These are phyloP conservation scores for Persicaria tinctoria DNA, from an alignment of 148 eudicot species.

Conservation along the genomic window DNA sequence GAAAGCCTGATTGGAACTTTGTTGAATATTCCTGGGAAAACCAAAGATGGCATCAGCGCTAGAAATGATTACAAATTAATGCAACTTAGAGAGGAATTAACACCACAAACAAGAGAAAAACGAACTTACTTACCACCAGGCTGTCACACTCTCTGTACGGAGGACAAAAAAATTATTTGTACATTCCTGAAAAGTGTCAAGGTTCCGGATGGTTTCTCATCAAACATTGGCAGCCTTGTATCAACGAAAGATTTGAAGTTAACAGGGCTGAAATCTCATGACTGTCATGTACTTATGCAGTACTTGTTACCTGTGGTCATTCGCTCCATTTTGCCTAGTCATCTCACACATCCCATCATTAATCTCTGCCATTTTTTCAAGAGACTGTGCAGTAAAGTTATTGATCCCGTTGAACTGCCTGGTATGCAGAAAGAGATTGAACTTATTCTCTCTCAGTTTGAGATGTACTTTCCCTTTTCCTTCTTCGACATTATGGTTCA, in stretches of 20 bases:
- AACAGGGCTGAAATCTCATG: background rate
- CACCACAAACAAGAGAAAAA: too few relatives aligned
- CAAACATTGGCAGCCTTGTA: background rate
- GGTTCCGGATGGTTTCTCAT: constrained; percentile 2
- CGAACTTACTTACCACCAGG: too few relatives aligned
- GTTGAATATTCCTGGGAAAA: too few relatives aligned
- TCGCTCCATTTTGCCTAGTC: background rate
- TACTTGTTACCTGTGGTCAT: background rate
- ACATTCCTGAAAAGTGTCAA: background rate
- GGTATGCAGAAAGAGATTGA: too few relatives aligned
- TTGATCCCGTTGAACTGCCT: background rate
- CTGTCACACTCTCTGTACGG: too few relatives aligned
- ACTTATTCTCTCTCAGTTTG: too few relatives aligned
- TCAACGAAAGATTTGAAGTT: constrained; percentile 1
- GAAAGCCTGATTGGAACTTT: too few relatives aligned
- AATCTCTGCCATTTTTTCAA: constrained; percentile 6
- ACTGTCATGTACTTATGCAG: background rate
- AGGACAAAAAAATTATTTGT: background rate
- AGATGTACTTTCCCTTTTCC: too few relatives aligned
- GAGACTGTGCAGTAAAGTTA: background rate
- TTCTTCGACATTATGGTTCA: too few relatives aligned
- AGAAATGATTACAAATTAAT: too few relatives aligned
- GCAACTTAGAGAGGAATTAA: too few relatives aligned
- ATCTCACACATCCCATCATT: background rate
- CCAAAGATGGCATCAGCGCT: too few relatives aligned